These are phyloP conservation scores for Pyrenophora tritici-repentis DNA, from an alignment of 2,329 filamentous ascomycete genomes.

Conservation along the genomic window DNA sequence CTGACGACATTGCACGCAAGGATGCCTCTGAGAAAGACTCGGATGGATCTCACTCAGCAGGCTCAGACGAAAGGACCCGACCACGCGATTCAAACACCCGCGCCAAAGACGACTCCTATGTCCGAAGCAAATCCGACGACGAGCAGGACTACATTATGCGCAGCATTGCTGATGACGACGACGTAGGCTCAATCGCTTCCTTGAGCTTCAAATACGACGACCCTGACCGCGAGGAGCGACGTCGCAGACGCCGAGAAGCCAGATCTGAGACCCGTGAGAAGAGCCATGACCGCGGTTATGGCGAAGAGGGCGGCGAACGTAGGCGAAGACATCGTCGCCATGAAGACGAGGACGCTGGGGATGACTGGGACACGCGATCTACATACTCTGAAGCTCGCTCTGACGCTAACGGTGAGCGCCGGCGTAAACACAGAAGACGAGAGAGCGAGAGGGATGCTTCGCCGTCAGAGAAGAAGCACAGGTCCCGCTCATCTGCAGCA, in stretches of 20 bases:
- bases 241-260: slow-evolving; percentile 29
- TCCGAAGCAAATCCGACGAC: slow-evolving; percentile 14
- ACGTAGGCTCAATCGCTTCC: slow-evolving; percentile 30
- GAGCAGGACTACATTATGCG: slow-evolving; percentile 17
- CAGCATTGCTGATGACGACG: slow-evolving; percentile 27
- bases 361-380: slow-evolving; percentile 50
- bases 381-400: slow-evolving; percentile 46
- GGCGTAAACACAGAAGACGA: slow-evolving; percentile 41
- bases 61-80: slow-evolving; percentile 37
- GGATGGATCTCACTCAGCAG: slow-evolving; percentile 42
- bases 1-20: slow-evolving; percentile 31
- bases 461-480: slow-evolving; percentile 25
- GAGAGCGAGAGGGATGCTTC: slow-evolving; percentile 42
- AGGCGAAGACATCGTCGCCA: slow-evolving; percentile 44
- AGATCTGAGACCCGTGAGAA: slow-evolving; percentile 34
- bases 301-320: slow-evolving; percentile 35
- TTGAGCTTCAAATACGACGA: slow-evolving; percentile 36
- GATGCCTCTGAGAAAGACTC: slow-evolving; percentile 37
- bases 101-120: slow-evolving; percentile 11
- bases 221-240: slow-evolving; percentile 38
- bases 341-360: slow-evolving; percentile 41
- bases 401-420: slow-evolving; percentile 42
- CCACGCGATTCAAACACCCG: slow-evolving; percentile 15
- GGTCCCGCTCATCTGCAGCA: slow-evolving; percentile 41
- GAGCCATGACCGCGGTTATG: slow-evolving; percentile 45